A percentile compares a stretch with the other conserved stretches of the same genome.
Evolutionary conservation across 2,329 filamentous ascomycete genomes (phyloP).

Genomic region (Myrmaecium sp.): DNA sequence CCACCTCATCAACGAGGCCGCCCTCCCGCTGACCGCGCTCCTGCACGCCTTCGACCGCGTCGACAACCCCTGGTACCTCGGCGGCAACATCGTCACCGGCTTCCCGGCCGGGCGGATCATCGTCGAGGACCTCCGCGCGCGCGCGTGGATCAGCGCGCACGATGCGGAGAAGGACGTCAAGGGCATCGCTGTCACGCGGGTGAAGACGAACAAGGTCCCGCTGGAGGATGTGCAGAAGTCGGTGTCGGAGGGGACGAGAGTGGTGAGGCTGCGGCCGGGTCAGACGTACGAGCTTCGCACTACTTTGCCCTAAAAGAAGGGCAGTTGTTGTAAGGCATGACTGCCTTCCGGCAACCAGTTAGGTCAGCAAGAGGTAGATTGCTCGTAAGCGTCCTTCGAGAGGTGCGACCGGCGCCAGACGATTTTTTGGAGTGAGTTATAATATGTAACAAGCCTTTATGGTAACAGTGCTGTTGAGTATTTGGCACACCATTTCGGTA

Average conservation of each 20-base stretch:
- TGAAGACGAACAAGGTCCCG: conserved; percentile 30
- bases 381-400: too few species aligned
- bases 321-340: too few species aligned
- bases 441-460: too few species aligned
- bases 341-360: too few species aligned
- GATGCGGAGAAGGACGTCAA: conserved; percentile 41
- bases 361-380: too few species aligned
- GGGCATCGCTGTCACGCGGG: conserved; percentile 34
- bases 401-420: too few species aligned
- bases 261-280: conserved; percentile 2
- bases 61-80: conserved; percentile 43
- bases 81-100: conserved; percentile 40
- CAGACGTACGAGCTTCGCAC: too few species aligned
- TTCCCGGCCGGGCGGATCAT: conserved; percentile 40
- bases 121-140: conserved; percentile 35
- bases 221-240: conserved; percentile 28
- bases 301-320: too few species aligned
- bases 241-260: conserved; percentile 11
- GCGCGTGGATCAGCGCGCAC: conserved; percentile 44
- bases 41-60: conserved; percentile 47
- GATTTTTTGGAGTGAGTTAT: too few species aligned
- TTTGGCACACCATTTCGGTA: too few species aligned
- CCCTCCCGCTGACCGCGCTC: conserved; percentile 45
- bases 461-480: too few species aligned
- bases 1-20: conserved; percentile 38